Evolutionary conservation across 208 protist genomes (phyloP).

Genomic region (Leishmania mexicana): DNA sequence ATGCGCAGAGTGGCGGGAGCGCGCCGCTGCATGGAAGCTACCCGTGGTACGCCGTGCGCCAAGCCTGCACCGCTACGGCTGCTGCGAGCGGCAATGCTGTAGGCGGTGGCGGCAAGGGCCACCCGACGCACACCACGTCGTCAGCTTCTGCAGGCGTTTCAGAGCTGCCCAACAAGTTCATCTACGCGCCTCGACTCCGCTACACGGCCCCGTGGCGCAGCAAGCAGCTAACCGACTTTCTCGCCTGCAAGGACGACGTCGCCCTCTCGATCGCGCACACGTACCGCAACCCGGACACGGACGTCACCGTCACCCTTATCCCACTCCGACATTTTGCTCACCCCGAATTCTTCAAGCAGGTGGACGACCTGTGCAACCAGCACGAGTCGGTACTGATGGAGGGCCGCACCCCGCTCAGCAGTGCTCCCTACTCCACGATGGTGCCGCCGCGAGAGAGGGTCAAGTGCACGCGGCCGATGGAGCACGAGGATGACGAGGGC

Average conservation of each 20-base stretch:
- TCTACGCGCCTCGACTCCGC: conserved; percentile 51
- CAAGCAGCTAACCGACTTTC: conserved; percentile 56
- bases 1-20: neutral
- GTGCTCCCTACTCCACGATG: conserved; percentile 71
- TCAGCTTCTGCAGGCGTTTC: neutral
- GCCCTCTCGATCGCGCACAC: conserved; percentile 68
- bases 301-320: conserved; percentile 76
- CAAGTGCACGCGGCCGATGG: conserved; percentile 38
- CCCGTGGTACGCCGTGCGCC: neutral
- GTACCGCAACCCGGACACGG: conserved; percentile 41
- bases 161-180: conserved; percentile 14
- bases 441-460: conserved; percentile 57
- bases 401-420: conserved; percentile 65
- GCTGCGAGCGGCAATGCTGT: neutral
- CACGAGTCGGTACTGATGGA: conserved; percentile 89
- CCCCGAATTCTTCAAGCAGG: conserved; percentile 82
- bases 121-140: neutral
- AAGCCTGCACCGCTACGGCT: neutral
- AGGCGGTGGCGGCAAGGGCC: neutral
- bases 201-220: conserved; percentile 70
- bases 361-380: conserved; percentile 76
- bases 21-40: neutral
- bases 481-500: conserved; percentile 80
- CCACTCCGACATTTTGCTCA: conserved; percentile 84
- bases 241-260: conserved; percentile 40